Percentiles rank a stretch among this genome's conserved stretches.
Evolutionary conservation across 139 green algal species (phyloP).

Genomic region (Tetradesmus lagerheimii): DNA sequence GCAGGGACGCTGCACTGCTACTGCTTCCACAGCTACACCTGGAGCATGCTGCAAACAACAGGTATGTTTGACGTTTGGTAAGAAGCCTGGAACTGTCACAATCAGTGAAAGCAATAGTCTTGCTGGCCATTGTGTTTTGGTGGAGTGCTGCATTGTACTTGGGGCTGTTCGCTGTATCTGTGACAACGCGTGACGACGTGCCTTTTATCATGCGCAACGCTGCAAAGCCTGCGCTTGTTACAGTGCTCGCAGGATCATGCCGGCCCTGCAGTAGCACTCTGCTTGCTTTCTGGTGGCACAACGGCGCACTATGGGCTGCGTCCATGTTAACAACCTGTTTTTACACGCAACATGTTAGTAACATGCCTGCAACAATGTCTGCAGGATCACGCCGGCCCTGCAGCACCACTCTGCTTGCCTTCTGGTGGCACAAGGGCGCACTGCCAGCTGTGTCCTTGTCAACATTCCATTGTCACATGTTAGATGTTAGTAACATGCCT

Average conservation of each 20-base stretch:
- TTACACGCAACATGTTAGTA: neutral
- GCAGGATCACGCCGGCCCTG: neutral
- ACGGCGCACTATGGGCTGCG: no score
- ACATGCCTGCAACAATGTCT: neutral
- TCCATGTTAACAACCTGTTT: no score
- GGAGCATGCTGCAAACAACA: slow-evolving; percentile 36
- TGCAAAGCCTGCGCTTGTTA: no score
- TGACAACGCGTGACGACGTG: neutral
- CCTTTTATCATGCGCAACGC: neutral
- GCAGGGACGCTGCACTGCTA: slow-evolving; percentile 28
- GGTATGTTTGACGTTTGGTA: no score
- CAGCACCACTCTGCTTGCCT: slow-evolving; percentile 41
- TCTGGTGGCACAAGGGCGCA: slow-evolving; percentile 6
- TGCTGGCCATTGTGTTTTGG: neutral
- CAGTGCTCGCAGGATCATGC: no score
- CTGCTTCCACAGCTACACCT: slow-evolving; percentile 39
- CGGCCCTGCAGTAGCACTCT: neutral
- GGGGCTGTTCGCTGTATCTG: no score
- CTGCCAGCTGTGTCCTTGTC: neutral
- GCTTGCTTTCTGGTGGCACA: no score
- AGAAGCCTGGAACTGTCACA: no score
- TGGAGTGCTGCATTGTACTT: no score
- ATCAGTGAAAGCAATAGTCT: no score
- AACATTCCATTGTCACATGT: neutral
- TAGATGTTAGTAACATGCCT: neutral